Evolutionary conservation across 1,284 basidiomycete species (phyloP).

Genomic region (Marasmius oreades): DNA sequence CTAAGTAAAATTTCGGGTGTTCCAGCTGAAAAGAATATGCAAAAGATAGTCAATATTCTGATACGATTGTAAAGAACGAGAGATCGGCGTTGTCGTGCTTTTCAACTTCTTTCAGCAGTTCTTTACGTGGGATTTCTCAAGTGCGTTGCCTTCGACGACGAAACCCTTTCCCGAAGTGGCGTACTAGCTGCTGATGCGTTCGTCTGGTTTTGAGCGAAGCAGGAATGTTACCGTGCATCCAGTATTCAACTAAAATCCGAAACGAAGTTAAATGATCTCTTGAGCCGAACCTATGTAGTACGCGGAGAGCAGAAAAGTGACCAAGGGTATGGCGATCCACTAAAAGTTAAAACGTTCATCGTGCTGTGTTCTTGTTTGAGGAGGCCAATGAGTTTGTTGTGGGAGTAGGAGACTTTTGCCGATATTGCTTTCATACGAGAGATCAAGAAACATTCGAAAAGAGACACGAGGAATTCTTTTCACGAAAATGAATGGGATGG

Average conservation of each 20-base stretch:
- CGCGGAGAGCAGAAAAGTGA: constrained; percentile 46
- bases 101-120: constrained; percentile 39
- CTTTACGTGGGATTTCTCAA: constrained; percentile 40
- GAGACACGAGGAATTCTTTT: no score
- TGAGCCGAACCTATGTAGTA: constrained; percentile 41
- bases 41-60: no score
- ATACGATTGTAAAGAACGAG: neutral
- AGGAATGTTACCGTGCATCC: constrained; percentile 51
- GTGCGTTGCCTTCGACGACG: constrained; percentile 50
- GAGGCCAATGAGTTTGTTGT: no score
- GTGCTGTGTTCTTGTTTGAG: neutral
- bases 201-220: constrained; percentile 43
- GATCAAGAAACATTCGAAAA: no score
- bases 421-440: no score
- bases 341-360: constrained; percentile 43
- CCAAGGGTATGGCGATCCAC: constrained; percentile 65
- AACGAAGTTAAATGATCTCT: neutral
- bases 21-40: constrained; percentile 30
- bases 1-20: constrained; percentile 35
- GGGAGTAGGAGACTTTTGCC: no score
- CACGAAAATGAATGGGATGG: no score
- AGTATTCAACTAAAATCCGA: constrained; percentile 27
- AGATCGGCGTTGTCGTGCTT: constrained; percentile 34
- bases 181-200: constrained; percentile 38
- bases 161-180: constrained; percentile 39